These are phyloP conservation scores for Dioscorea dumetorum DNA, from an alignment of 106 monocot genomes.

Conservation along the genomic window DNA sequence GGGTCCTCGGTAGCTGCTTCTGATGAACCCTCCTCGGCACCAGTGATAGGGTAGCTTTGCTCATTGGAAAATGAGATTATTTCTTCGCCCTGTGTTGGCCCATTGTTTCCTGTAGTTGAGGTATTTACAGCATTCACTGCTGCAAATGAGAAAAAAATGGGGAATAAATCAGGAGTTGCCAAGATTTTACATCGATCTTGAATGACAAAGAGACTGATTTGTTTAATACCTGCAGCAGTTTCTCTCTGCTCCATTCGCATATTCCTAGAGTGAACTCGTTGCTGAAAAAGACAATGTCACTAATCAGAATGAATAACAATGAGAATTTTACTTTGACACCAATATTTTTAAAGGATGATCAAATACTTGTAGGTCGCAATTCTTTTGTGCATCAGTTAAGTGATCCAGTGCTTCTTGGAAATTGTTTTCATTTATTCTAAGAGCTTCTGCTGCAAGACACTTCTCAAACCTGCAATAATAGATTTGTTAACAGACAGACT, in stretches of 20 bases:
- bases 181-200: neutral
- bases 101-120: constrained; percentile 7
- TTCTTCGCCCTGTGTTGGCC: neutral
- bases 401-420: constrained; percentile 70
- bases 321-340: no score
- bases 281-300: constrained; percentile 11
- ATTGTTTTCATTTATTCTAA: constrained; percentile 81
- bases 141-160: neutral
- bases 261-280: constrained; percentile 29
- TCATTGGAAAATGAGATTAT: neutral
- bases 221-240: no score
- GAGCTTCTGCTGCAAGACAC: constrained; percentile 80
- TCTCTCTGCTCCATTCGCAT: constrained; percentile 1
- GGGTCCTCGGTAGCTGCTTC: neutral
- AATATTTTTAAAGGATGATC: neutral
- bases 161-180: neutral
- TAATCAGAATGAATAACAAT: no score
- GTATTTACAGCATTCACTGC: constrained; percentile 2
- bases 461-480: constrained; percentile 62
- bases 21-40: constrained; percentile 2
- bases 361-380: constrained; percentile 59
- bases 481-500: neutral
- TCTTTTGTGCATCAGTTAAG: constrained; percentile 78
- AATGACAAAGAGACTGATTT: no score
- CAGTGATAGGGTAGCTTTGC: neutral